Evolutionary conservation across 2,329 filamentous ascomycete species (phyloP).

Genomic region (Neurospora sp.): DNA sequence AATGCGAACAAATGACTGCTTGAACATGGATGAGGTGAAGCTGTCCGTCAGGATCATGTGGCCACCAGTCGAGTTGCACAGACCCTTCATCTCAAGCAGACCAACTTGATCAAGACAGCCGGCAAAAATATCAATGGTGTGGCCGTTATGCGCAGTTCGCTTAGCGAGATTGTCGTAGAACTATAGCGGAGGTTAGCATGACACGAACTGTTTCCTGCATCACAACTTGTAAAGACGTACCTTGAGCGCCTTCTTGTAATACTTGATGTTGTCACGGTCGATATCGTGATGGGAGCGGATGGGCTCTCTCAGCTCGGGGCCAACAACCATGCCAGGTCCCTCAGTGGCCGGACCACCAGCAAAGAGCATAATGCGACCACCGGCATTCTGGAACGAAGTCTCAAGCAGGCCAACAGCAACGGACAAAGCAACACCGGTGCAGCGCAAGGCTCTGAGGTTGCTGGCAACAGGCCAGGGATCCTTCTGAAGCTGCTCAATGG

Average conservation of each 20-base stretch:
- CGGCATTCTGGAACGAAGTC: slow-evolving; percentile 89
- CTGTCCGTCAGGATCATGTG: slow-evolving; percentile 98
- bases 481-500: slow-evolving; percentile 87
- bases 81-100: slow-evolving; percentile 93
- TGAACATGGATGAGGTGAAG: slow-evolving; percentile 98
- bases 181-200: slow-evolving; percentile 32
- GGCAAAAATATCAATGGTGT: slow-evolving; percentile 95
- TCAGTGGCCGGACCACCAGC: slow-evolving; percentile 91
- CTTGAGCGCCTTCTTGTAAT: slow-evolving; percentile 98
- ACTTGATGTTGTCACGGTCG: slow-evolving; percentile 97
- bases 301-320: slow-evolving; percentile 87
- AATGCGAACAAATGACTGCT: slow-evolving; percentile 92
- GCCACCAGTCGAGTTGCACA: slow-evolving; percentile 91
- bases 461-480: slow-evolving; percentile 96
- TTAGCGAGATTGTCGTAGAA: slow-evolving; percentile 95
- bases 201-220: not conserved
- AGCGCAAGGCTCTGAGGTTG: slow-evolving; percentile 81
- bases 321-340: slow-evolving; percentile 93
- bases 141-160: slow-evolving; percentile 88
- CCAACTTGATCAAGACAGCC: slow-evolving; percentile 97
- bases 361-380: slow-evolving; percentile 94
- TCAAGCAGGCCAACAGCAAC: slow-evolving; percentile 89
- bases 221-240: slow-evolving; percentile 31
- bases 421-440: slow-evolving; percentile 91
- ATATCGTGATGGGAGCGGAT: slow-evolving; percentile 99